Percentiles rank a stretch among this genome's conserved stretches.
Evolutionary conservation across 192 early-diverging fungal genomes (phyloP).

Genomic region (Backusella liffmaniae): DNA sequence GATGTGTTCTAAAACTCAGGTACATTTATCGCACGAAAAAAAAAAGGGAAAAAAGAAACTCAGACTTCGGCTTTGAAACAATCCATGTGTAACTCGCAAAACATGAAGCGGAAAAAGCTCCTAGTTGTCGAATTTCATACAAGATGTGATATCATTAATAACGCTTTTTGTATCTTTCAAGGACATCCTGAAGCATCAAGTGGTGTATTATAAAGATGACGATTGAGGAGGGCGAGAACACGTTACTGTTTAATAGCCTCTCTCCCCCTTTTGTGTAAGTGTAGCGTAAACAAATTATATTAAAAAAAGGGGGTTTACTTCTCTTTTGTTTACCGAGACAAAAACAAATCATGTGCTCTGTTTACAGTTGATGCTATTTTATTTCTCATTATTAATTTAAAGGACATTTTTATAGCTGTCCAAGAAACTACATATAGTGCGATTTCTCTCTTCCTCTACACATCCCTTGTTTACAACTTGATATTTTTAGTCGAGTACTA

Average conservation of each 20-base stretch:
- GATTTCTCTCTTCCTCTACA: too few relatives aligned
- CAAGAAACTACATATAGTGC: too few relatives aligned
- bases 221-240: background rate
- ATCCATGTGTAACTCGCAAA: background rate
- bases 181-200: background rate
- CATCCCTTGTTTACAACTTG: too few relatives aligned
- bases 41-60: background rate
- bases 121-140: background rate
- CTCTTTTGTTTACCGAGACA: background rate
- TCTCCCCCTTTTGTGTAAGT: too few relatives aligned
- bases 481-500: too few relatives aligned
- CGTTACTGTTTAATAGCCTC: too few relatives aligned
- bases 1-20: slow-evolving; percentile 4
- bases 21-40: background rate
- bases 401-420: background rate
- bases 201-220: background rate
- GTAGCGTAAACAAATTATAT: background rate
- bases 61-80: background rate
- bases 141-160: background rate
- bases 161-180: background rate
- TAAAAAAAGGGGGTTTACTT: background rate
- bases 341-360: background rate
- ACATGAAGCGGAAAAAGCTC: background rate
- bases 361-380: background rate
- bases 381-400: background rate